phyloP scores from a whole-genome alignment of 2,329 filamentous ascomycete genomes.

The Cladosporium halotolerans region DNA sequence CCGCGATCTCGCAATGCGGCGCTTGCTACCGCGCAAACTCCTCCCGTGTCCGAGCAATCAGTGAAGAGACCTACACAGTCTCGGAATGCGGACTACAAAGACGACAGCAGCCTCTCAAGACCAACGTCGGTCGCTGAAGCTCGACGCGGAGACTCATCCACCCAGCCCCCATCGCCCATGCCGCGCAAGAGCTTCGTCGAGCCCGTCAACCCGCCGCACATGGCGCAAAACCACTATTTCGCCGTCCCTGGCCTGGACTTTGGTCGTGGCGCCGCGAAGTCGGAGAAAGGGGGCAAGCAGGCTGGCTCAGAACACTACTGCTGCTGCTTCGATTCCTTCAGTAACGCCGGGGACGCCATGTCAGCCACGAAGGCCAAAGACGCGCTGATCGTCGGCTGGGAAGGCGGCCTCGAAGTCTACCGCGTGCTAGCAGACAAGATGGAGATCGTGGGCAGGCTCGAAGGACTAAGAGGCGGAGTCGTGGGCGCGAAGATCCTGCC shows the following conservation, averaged over 20 bases:
- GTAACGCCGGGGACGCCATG: conserved; percentile 42
- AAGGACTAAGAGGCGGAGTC: conserved; percentile 72
- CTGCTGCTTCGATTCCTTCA: conserved; percentile 72
- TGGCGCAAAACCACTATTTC: conserved; percentile 31
- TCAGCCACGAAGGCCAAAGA: conserved; percentile 47
- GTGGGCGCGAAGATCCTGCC: conserved; percentile 76
- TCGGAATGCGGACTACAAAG: neutral
- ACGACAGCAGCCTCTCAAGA: neutral
- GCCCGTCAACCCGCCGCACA: conserved; percentile 28
- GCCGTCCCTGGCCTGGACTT: conserved; percentile 25
- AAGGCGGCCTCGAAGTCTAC: conserved; percentile 73
- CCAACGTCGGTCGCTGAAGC: neutral
- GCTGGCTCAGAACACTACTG: conserved; percentile 57
- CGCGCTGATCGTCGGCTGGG: conserved; percentile 69
- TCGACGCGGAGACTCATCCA: conserved; percentile 4
- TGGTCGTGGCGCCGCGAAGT: conserved; percentile 14
- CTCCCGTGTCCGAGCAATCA: conserved; percentile 4
- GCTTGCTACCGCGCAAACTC: conserved; percentile 9
- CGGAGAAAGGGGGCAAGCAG: conserved; percentile 29
- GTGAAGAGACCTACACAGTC: neutral
- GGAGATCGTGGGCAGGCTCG: conserved; percentile 63
- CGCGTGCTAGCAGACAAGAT: conserved; percentile 65
- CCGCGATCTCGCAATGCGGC: conserved; percentile 11
- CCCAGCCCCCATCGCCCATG: conserved; percentile 11
- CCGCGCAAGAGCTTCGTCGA: conserved; percentile 22